Conservation (phyloP, 2,329 filamentous ascomycete species). For the Magnaporthiopsis poae region DNA sequence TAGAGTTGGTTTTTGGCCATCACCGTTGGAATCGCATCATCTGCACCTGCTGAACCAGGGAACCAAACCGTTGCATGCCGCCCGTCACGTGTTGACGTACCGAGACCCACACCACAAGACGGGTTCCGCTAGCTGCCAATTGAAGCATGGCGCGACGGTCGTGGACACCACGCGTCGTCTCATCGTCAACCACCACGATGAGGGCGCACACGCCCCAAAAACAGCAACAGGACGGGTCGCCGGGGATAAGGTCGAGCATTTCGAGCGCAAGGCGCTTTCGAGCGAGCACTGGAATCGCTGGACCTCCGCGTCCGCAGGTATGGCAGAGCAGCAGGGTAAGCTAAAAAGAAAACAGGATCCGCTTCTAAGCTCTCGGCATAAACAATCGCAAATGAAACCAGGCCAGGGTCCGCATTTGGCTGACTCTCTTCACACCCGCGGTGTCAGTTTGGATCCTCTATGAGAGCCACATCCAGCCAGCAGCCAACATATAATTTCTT, state of each 20-base stretch:
- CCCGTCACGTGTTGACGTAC: not conserved
- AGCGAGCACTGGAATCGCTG: constrained; percentile 16
- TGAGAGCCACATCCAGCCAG: constrained; percentile 17
- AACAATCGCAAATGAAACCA: not conserved
- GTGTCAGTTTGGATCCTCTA: constrained; percentile 17
- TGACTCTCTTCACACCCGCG: not conserved
- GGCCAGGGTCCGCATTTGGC: not conserved
- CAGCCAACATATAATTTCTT: constrained; percentile 31
- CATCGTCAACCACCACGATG: constrained; percentile 10
- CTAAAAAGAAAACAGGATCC: constrained; percentile 1
- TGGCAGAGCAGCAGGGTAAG: constrained; percentile 22
- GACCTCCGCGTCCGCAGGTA: constrained; percentile 19
- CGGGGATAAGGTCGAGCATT: constrained; percentile 16
- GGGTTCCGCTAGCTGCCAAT: constrained; percentile 1
- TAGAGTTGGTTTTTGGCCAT: not conserved
- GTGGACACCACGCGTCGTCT: constrained; percentile 6
- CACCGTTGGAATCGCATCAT: not conserved
- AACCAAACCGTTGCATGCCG: not conserved
- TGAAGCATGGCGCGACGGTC: not conserved
- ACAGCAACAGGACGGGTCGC: constrained; percentile 16
- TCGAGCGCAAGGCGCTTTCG: constrained; percentile 18
- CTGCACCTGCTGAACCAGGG: too few species aligned
- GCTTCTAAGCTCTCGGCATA: not conserved
- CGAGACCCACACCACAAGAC: not conserved
- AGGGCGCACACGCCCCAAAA: constrained; percentile 17